phyloP scores from a whole-genome alignment of 1,139 yeast genomes.

The Kodamaea plutei region DNA sequence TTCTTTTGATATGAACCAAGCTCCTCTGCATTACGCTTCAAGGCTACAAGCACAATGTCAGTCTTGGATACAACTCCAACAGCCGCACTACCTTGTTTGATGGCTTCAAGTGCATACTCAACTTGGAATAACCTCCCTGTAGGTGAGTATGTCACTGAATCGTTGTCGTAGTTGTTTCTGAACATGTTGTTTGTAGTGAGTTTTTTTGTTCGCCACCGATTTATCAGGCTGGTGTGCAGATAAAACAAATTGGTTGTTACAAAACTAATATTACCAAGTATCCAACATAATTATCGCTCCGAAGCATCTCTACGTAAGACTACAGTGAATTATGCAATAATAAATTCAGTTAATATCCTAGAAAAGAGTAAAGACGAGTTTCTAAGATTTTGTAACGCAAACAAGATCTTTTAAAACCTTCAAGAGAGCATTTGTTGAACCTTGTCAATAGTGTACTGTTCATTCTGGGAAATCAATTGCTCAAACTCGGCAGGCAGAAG shows the following conservation, averaged over 20 bases:
- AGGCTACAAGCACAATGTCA: constrained; percentile 87
- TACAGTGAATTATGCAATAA: too few relatives aligned
- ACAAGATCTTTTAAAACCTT: too few relatives aligned
- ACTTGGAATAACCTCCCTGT: constrained; percentile 94
- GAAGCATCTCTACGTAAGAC: too few relatives aligned
- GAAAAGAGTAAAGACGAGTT: too few relatives aligned
- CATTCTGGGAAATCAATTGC: constrained; percentile 24
- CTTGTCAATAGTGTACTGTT: constrained; percentile 32
- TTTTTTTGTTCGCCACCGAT: constrained; percentile 5
- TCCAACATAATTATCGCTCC: too few relatives aligned
- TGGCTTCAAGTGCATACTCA: constrained; percentile 95
- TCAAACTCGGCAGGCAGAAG: constrained; percentile 20
- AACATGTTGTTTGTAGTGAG: constrained; percentile 55
- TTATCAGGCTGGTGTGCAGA: too few relatives aligned
- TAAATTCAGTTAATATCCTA: too few relatives aligned
- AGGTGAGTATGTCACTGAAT: constrained; percentile 94
- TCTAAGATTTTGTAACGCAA: too few relatives aligned
- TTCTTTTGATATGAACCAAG: constrained; percentile 95
- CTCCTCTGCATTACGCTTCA: constrained; percentile 95
- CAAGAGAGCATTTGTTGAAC: too few relatives aligned
- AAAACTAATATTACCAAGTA: too few relatives aligned
- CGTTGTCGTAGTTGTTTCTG: constrained; percentile 97
- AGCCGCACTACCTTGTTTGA: constrained; percentile 96
- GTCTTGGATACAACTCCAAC: constrained; percentile 85
- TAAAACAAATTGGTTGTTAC: background rate